phyloP scores from a whole-genome alignment of 768 basidiomycete genomes.

The Lyophyllum semitale region DNA sequence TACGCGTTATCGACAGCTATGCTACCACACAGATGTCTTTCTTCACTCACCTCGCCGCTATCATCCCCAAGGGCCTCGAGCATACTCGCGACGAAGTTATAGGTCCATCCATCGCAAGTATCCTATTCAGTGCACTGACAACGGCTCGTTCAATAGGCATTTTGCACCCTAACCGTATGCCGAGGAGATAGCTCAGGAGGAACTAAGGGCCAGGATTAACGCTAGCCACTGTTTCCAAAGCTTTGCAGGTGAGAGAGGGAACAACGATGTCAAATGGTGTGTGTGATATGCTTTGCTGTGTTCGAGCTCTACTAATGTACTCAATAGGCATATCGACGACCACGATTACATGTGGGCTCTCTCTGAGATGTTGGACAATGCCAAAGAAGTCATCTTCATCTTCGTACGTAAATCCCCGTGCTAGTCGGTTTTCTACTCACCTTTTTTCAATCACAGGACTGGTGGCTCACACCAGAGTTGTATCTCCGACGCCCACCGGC shows the following conservation, averaged over 20 bases:
- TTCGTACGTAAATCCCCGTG: conserved; percentile 43
- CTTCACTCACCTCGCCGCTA: conserved; percentile 22
- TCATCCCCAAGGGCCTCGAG: conserved; percentile 34
- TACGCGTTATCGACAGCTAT: not conserved
- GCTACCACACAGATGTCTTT: conserved; percentile 27
- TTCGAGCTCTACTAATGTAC: not conserved
- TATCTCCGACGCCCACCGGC: conserved; percentile 93
- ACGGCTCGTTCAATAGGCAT: conserved; percentile 31
- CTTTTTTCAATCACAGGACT: conserved; percentile 59
- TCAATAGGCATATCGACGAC: conserved; percentile 83
- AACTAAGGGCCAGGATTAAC: conserved; percentile 73
- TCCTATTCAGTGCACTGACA: not conserved
- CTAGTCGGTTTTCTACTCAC: not conserved
- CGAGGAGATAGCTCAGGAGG: conserved; percentile 70
- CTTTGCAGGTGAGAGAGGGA: conserved; percentile 72
- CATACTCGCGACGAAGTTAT: conserved; percentile 44
- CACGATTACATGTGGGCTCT: conserved; percentile 97
- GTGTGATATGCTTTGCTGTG: not conserved
- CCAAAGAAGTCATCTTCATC: conserved; percentile 87
- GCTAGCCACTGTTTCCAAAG: conserved; percentile 80
- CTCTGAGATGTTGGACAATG: conserved; percentile 84
- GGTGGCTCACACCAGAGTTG: conserved; percentile 95
- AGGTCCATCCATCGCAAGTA: conserved; percentile 16
- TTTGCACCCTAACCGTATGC: conserved; percentile 52
- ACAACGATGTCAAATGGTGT: conserved; percentile 84